Evolutionary conservation across 2,329 filamentous ascomycete species (phyloP), one percentile per base, ranked within the genome.

Genomic region (Colletotrichum sp.): DNA sequence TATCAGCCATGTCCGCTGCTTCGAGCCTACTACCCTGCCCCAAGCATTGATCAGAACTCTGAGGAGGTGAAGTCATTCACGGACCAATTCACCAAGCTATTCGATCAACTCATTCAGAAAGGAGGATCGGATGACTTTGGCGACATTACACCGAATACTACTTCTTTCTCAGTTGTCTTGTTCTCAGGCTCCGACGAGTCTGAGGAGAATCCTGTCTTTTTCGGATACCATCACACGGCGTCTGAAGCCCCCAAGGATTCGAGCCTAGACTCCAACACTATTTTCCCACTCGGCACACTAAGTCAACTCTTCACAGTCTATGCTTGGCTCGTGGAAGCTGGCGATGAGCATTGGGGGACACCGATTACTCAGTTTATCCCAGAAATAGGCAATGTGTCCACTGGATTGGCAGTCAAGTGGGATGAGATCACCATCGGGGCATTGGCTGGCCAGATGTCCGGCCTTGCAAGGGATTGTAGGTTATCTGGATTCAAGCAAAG

Each of bases 251-350:
- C 60, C 5, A 38, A 18, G 7, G 57, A 67, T 3, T 38, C 32
- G 2, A 79, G 72, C 8, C 38, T 84, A 5, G 79, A 79, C 0
- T 58, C 71, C 1, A 32, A 79, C 16, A 83, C 83, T 3, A 74
- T 71, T 2, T 81, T 84, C 5, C 81, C 81, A 0, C 15, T 82
- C 2, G 83, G 82, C 0, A 80, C 80, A 9, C 55, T 84, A 15
- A 83, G 80, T 3, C 82, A 82, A 78, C 64, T 84, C 0, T 82
- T 84, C 55, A 84, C 82, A 0, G 80, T 83, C 2, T 84, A 84
- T 26, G 63, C 81, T 0, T 84, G 83, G 83, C 78, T 84, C 0
- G 79, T 78, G 5, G 73, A 81, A 21, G 77, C 81, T 36, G 82
- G 82, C 0, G 79, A 80, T 4, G 61, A 10, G 6, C 65, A 78